phyloP scores from a whole-genome alignment of 2,329 filamentous ascomycete species.

The Monosporascus sp. region DNA sequence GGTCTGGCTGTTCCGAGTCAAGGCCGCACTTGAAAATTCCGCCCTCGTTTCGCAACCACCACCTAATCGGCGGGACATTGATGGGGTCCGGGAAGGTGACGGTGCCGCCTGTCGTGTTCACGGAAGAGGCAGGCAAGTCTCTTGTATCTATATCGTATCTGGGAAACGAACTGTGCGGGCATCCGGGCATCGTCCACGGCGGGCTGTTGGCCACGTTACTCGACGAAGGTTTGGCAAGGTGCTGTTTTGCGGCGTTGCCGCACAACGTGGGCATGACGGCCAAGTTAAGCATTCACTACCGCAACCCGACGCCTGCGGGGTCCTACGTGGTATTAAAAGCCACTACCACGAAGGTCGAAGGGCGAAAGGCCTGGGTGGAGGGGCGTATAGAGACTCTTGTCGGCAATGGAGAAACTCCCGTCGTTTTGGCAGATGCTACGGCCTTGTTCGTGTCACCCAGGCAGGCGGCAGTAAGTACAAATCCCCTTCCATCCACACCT shows the following conservation, averaged over 20 bases:
- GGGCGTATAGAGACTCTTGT: slow-evolving; percentile 77
- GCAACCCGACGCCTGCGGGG: slow-evolving; percentile 69
- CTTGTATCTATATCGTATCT: slow-evolving; percentile 72
- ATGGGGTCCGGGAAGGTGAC: slow-evolving; percentile 69
- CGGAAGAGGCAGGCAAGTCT: slow-evolving; percentile 62
- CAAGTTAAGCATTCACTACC: slow-evolving; percentile 77
- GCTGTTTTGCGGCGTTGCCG: slow-evolving; percentile 82
- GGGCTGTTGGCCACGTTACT: slow-evolving; percentile 87
- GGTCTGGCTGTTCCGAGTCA: slow-evolving; percentile 65
- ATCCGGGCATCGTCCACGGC: slow-evolving; percentile 86
- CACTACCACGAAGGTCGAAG: slow-evolving; percentile 78
- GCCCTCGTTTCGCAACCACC: slow-evolving; percentile 60
- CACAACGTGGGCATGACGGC: slow-evolving; percentile 84
- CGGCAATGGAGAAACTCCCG: slow-evolving; percentile 54
- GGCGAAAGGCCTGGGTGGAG: slow-evolving; percentile 90
- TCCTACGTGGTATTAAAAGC: slow-evolving; percentile 74
- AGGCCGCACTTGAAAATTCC: slow-evolving; percentile 88
- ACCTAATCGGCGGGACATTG: slow-evolving; percentile 77
- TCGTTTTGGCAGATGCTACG: slow-evolving; percentile 73
- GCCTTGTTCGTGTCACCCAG: slow-evolving; percentile 86
- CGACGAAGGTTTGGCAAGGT: slow-evolving; percentile 83
- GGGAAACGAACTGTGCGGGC: slow-evolving; percentile 76
- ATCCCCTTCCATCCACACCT: not conserved
- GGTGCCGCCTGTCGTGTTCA: slow-evolving; percentile 77
- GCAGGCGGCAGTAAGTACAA: slow-evolving; percentile 62